These are phyloP conservation scores for Capsicum chinense DNA, from an alignment of 257 asterid species.

Conservation along the genomic window DNA sequence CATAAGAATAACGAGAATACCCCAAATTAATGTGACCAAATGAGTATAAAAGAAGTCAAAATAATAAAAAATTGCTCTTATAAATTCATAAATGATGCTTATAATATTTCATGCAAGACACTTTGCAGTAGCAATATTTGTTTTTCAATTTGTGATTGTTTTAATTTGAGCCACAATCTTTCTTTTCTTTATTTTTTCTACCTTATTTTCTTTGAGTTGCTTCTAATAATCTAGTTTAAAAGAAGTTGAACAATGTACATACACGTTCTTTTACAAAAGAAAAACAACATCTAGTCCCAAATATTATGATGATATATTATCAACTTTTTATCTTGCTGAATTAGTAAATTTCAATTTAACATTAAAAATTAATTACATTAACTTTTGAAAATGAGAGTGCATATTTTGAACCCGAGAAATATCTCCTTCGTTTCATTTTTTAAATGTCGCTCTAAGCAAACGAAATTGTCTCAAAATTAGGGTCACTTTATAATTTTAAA, in stretches of 20 bases:
- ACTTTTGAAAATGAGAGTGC: neutral
- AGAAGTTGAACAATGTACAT: neutral
- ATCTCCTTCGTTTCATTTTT: too few species aligned
- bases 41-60: neutral
- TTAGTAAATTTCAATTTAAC: neutral
- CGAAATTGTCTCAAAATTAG: too few species aligned
- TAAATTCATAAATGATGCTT: too few species aligned
- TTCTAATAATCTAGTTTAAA: neutral
- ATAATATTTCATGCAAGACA: too few species aligned
- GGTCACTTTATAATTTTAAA: too few species aligned
- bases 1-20: too few species aligned
- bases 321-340: neutral
- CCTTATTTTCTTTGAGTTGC: neutral
- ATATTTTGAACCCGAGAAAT: too few species aligned
- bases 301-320: neutral
- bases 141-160: neutral
- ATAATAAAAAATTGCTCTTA: neutral
- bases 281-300: neutral
- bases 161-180: neutral
- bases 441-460: too few species aligned
- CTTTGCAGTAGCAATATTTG: neutral
- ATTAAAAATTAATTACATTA: neutral
- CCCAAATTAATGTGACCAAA: too few species aligned
- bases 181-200: neutral
- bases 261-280: neutral